Base-by-base conservation (phyloP, 1,139 yeast species). In the Yarrowia galli region DNA sequence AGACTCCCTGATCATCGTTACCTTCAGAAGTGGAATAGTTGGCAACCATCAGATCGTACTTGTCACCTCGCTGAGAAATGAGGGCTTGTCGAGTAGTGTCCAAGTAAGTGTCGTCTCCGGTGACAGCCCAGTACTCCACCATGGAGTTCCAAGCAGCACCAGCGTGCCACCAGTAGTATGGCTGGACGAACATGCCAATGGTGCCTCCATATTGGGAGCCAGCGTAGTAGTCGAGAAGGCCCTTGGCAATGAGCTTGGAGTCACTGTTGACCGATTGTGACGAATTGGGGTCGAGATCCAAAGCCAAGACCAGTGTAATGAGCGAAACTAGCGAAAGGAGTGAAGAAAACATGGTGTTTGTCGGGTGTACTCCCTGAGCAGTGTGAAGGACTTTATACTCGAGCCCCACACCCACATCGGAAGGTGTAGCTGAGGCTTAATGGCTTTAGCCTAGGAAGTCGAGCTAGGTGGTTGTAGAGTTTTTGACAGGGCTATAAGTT, bases 131-230 rank as follows among this genome's bases (percentile, higher is more conserved):
- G 78, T 87, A 89, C 77, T 92, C 97, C 63, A 92, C 79, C 83
- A 93, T 81, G 28, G 91, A 83, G 7, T 97, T 97, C 91, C 92
- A 91, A 8, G 97, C 98, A 72, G 96, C 97, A 75, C 98, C 98
- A 45, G 97, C 97, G 80, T 92, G 95, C 98, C 98, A 92, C 98
- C 98, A 93, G 82, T 92, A 93, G 82, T 92, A 92, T 0, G 98
- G 98, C 77, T 81, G 79, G 0, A 89, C 80, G 77, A 92, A 90
- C 95, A 89, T 87, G 67, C 98, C 98, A 54, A 91, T 79, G 32
- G 92, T 84, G 45, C 92, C 90, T 58, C 97, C 97, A 68, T 81
- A 79, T 35, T 84, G 79, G 60, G 79, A 73, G 54, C 97, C 97
- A 61, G 87, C 88, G 76, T 92, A 92, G 79, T 93, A 93, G 79